phyloP scores from a whole-genome alignment of 495 filamentous ascomycete species.

The Penicillium cinerascens region DNA sequence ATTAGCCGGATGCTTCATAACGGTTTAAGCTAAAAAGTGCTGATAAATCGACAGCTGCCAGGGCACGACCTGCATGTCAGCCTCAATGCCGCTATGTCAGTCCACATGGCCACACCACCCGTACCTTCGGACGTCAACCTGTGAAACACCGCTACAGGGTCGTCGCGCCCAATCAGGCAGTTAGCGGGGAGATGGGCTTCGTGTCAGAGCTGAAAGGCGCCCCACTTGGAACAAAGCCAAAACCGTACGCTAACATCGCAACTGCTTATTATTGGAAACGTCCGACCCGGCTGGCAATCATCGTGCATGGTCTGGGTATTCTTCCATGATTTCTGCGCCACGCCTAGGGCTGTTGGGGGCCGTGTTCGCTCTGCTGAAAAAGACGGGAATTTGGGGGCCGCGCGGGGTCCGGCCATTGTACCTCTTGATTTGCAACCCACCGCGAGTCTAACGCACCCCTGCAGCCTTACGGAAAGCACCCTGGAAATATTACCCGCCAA shows the following conservation, averaged over 20 bases:
- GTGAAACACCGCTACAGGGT: neutral
- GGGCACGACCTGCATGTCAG: constrained; percentile 11
- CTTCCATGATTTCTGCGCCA: constrained; percentile 5
- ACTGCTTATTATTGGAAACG: constrained; percentile 17
- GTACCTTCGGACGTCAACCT: neutral
- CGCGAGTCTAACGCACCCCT: constrained; percentile 16
- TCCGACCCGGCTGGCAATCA: constrained; percentile 1
- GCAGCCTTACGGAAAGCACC: constrained; percentile 24
- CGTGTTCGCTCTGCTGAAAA: constrained; percentile 10
- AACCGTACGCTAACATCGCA: neutral
- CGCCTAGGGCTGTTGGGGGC: constrained; percentile 1
- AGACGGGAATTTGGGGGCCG: constrained; percentile 16
- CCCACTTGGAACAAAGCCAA: constrained; percentile 1
- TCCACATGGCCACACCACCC: neutral
- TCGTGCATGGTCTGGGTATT: constrained; percentile 5
- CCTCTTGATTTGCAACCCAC: constrained; percentile 11
- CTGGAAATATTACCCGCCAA: neutral
- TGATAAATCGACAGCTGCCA: neutral
- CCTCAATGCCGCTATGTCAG: constrained; percentile 1
- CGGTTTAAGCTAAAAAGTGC: neutral
- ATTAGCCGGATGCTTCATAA: neutral
- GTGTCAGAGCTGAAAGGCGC: constrained; percentile 21
- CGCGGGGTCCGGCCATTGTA: neutral
- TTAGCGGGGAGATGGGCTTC: neutral
- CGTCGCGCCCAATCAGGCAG: neutral